Evolutionary conservation across 2,329 filamentous ascomycete species (phyloP), one percentile per base, ranked within the genome.

Genomic region (Epichloe scottii): DNA sequence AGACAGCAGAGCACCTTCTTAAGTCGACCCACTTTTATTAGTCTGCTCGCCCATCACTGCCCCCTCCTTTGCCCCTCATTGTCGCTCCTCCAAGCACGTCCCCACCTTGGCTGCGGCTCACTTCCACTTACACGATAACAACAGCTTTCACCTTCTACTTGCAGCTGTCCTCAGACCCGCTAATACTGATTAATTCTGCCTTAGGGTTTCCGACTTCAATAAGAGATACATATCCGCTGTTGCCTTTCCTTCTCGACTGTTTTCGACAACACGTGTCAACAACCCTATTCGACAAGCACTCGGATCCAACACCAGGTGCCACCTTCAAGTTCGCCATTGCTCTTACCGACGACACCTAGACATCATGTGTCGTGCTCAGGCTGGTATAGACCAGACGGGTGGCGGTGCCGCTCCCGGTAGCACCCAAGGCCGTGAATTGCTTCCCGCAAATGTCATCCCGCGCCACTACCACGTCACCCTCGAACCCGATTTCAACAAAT

Each of bases 391-490:
- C 39, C 57, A 60, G 59, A 62, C 62, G 51, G 61, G 66, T 56
- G 64, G 63, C 52, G 64, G 64, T 51, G 54, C 52, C 15, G 51
- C 55, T 48, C 40, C 57, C 19, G 46, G 51, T 19, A 50, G 44
- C 30, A 35, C 50, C 44, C 69, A 62, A 17, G 60, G 57, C 39
- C 84, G 91, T 61, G 86, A 95, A 73, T 84, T 97, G 57, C 77
- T 97, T 60, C 93, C 91, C 49, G 82, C 84, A 69, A 95, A 96
- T 64, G 89, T 96, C 62, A 85, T 91, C 67, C 90, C 91, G n/a
- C 71, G 77, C 39, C 89, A 97, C 72, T 97, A 97, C 71, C 82
- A 95, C 67, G 71, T 97, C 60, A 93, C 87, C 1, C 76, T 97
- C 55, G 93, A 97, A 72, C 89, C 91, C 50, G 81, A 96, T 72